A percentile compares a stretch with the other conserved stretches of the same genome.
Conservation (phyloP, 2,329 filamentous ascomycete species). For the Fusarium austroafricanum region DNA sequence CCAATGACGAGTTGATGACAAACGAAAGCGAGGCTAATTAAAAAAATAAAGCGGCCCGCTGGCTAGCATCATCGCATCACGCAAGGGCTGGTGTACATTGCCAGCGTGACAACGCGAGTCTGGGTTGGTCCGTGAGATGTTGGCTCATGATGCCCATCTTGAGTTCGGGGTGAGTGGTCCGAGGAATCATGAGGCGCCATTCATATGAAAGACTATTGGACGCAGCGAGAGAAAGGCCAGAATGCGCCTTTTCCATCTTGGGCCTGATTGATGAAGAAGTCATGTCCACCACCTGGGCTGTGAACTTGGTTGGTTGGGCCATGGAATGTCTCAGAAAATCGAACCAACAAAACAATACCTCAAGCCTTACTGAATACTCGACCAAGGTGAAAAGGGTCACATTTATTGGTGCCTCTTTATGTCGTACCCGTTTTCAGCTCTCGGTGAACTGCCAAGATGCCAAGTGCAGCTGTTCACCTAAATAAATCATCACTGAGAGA, state of each 20-base stretch:
- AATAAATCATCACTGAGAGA: constrained; percentile 35
- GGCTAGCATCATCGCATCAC: constrained; percentile 38
- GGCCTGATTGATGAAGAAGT: constrained; percentile 12
- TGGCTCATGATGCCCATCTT: constrained; percentile 19
- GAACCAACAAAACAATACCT: constrained; percentile 35
- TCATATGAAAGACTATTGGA: constrained; percentile 17
- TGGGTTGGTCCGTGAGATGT: constrained; percentile 36
- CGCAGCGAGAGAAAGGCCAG: constrained; percentile 17
- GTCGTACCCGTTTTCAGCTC: constrained; percentile 2
- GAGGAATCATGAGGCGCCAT: constrained; percentile 19
- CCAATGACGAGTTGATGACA: constrained; percentile 34
- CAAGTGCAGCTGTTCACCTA: constrained; percentile 24
- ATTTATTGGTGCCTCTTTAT: constrained; percentile 26
- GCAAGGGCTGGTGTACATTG: constrained; percentile 29
- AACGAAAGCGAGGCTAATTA: constrained; percentile 13
- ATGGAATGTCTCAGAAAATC: constrained; percentile 35
- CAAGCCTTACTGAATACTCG: constrained; percentile 25
- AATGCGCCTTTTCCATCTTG: constrained; percentile 10
- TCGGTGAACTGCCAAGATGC: constrained; percentile 30
- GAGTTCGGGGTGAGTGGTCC: constrained; percentile 30
- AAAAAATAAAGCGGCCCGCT: constrained; percentile 34
- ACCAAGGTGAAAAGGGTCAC: neutral
- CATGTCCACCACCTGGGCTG: constrained; percentile 9
- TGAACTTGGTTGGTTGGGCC: neutral
- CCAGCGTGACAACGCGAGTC: constrained; percentile 32